These are phyloP conservation scores for Ramalina peruviana DNA, from an alignment of 495 filamentous ascomycete genomes.

Conservation along the genomic window DNA sequence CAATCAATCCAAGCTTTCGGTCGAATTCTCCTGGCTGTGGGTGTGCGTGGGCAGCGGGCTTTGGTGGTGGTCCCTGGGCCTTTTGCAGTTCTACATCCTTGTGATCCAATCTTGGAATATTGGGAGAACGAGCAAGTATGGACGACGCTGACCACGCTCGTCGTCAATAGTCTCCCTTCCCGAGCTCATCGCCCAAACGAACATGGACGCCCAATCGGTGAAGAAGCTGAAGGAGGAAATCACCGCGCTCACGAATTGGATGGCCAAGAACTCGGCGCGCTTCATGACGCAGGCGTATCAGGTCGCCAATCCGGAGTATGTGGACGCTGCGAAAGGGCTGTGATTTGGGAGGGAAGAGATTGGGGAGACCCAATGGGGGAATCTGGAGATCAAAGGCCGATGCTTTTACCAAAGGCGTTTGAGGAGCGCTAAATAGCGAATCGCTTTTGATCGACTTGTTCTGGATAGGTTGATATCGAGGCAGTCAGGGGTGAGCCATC, in stretches of 20 bases:
- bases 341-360: slow-evolving; percentile 2
- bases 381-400: too few relatives aligned
- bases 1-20: too few relatives aligned
- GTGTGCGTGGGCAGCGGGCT: too few relatives aligned
- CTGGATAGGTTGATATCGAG: too few relatives aligned
- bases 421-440: too few relatives aligned
- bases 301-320: slow-evolving; percentile 43
- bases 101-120: too few relatives aligned
- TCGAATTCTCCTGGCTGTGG: too few relatives aligned
- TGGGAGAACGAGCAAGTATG: neutral
- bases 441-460: too few relatives aligned
- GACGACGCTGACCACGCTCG: neutral
- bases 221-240: slow-evolving; percentile 79
- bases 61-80: neutral
- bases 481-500: too few relatives aligned
- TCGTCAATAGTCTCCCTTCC: slow-evolving; percentile 64
- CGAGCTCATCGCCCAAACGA: slow-evolving; percentile 89
- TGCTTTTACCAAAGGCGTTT: too few relatives aligned
- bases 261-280: slow-evolving; percentile 52
- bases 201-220: slow-evolving; percentile 87
- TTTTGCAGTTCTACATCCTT: neutral
- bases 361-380: too few relatives aligned
- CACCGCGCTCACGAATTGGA: slow-evolving; percentile 63
- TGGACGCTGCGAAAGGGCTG: slow-evolving; percentile 36
- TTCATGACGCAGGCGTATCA: slow-evolving; percentile 76